Evolutionary conservation across 345 rosid genomes (phyloP).

Genomic region (Hibiscus trionum): DNA sequence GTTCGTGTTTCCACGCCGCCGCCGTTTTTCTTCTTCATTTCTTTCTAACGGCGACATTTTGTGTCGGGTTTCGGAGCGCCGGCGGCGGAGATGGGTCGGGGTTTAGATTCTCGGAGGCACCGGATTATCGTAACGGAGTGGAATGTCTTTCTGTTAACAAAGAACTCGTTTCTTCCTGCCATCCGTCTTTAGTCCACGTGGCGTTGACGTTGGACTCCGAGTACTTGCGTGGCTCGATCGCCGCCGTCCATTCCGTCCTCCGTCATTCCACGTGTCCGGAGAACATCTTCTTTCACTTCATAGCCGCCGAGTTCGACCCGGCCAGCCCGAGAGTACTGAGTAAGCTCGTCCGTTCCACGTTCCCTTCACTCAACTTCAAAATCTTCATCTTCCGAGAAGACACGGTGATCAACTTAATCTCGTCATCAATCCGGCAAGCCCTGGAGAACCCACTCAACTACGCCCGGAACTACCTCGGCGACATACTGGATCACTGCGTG

Average conservation of each 20-base stretch:
- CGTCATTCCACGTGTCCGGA: not conserved
- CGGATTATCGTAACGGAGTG: slow-evolving; percentile 60
- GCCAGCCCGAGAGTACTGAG: slow-evolving; percentile 8
- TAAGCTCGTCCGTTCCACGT: slow-evolving; percentile 47
- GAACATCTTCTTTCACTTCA: not conserved
- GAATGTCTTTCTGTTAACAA: not conserved
- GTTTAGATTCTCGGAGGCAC: slow-evolving; percentile 12
- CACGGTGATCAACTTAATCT: slow-evolving; percentile 10
- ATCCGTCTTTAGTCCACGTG: not conserved
- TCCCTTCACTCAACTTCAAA: not conserved
- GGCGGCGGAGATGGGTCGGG: not conserved
- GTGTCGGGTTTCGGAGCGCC: not conserved
- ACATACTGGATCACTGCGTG: not conserved
- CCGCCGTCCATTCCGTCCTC: slow-evolving; percentile 15
- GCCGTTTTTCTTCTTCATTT: not conserved
- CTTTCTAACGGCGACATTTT: not conserved
- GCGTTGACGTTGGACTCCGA: not conserved
- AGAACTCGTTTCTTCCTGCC: not conserved
- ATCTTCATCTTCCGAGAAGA: not conserved
- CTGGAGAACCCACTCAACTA: slow-evolving; percentile 86
- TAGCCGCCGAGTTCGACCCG: not conserved
- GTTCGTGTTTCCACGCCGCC: not conserved
- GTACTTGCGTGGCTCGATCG: slow-evolving; percentile 63
- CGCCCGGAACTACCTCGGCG: slow-evolving; percentile 35
- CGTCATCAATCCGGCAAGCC: slow-evolving; percentile 78